Conservation (phyloP, 129 eudicot species). For the Gnaphalium uliginosum region DNA sequence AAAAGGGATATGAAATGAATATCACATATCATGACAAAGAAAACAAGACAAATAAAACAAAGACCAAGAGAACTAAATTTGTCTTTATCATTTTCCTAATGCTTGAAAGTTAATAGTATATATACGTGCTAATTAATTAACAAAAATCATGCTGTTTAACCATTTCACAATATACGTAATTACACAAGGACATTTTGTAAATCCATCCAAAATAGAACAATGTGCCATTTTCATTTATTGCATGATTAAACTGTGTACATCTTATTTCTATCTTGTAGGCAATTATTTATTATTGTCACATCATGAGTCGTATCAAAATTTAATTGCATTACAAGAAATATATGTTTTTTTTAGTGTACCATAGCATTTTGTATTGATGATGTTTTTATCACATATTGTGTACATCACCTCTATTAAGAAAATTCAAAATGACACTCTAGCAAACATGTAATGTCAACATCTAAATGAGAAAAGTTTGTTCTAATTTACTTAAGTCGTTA, state of each 20-base stretch:
- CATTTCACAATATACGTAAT: not conserved
- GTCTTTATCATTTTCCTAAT: no score
- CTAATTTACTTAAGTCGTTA: not conserved
- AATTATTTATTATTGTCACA: conserved; percentile 14
- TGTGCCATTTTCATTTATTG: conserved; percentile 16
- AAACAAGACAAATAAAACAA: no score
- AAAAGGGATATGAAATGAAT: no score
- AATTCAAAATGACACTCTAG: not conserved
- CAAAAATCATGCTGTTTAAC: no score
- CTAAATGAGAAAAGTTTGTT: not conserved
- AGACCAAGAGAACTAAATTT: no score
- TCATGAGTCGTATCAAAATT: not conserved
- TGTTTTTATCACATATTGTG: not conserved
- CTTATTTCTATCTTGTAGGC: not conserved
- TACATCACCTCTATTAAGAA: not conserved
- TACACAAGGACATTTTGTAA: not conserved
- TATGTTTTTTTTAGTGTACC: not conserved
- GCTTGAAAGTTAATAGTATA: no score
- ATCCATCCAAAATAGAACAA: not conserved
- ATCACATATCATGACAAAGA: not conserved
- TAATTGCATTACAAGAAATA: not conserved
- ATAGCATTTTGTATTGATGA: not conserved
- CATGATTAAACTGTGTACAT: not conserved
- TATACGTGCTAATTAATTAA: no score
- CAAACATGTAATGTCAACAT: not conserved